Base-by-base conservation (phyloP, 441 rosid species). In the Mallotus japonicus region DNA sequence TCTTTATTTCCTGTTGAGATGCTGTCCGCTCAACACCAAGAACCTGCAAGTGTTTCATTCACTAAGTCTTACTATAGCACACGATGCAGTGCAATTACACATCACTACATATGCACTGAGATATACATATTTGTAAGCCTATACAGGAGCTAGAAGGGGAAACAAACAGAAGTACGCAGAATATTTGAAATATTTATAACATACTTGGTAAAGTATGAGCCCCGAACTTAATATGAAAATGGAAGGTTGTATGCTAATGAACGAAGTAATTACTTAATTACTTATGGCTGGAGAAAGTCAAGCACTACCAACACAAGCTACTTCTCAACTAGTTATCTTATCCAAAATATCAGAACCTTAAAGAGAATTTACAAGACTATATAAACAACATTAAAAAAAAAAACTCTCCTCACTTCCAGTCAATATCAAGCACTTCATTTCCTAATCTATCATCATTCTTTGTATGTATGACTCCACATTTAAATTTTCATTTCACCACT, bases 1-100 rank as follows among this genome's bases (percentile, higher is more conserved):
- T 93, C 88, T 88, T 90, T 67, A 95, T 95, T 77, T 93, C 94
- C 34, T 92, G 93, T 55, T 85, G 86, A 62, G 97, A 80, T 71
- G 99, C 96, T 19, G 88, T 81, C 76, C 75, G 78, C 81, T 79
- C 91, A 11, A 92, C 91, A 60, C 97, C 97, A 72, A 95, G 90
- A 80, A 93, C 84, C 99, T 95, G 76, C 70, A 84, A 62, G 14
- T 75, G 58, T 16, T 12, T 75, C 57, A 62, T 12, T 64, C 63
- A 13, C 63, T 50, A 67, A 40, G 70, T 40, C 50, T 72, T 42
- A n/a, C 62, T 47, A 22, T 70, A 67, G 17, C 55, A 40, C 42
- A 75, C 32, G 42, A 37, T 49, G 57, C 19, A 32, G 50, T 49
- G 19, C 65, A 53, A 61, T 58, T 12, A 22, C 3, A 20, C 13